phyloP scores from a whole-genome alignment of 2,329 filamentous ascomycete species.

The Colletotrichum sublineola region DNA sequence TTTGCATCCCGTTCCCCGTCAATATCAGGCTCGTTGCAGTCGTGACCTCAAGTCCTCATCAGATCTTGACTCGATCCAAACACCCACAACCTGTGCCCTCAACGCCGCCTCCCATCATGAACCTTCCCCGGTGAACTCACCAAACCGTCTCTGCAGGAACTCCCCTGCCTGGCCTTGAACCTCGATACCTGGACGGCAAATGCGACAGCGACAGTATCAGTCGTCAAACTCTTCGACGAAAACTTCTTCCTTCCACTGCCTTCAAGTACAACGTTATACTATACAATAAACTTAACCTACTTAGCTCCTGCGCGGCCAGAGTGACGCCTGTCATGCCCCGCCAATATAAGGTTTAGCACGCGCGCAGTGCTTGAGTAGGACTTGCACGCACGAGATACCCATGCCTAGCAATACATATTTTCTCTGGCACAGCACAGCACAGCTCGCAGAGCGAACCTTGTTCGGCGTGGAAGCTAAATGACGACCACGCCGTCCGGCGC shows the following conservation, averaged over 20 bases:
- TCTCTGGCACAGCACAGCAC: slow-evolving; percentile 2
- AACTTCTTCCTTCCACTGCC: not conserved
- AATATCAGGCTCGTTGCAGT: not conserved
- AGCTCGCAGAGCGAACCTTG: not conserved
- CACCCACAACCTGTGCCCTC: slow-evolving; percentile 1
- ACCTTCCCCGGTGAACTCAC: slow-evolving; percentile 1
- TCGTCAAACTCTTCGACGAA: not conserved
- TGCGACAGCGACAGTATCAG: not conserved
- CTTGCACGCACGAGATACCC: not conserved
- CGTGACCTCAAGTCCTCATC: slow-evolving; percentile 15
- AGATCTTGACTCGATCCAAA: slow-evolving; percentile 6
- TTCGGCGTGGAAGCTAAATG: slow-evolving; percentile 18
- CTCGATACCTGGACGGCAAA: not conserved
- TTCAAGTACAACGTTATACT: slow-evolving; percentile 2
- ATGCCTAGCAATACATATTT: not conserved
- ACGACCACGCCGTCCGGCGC: slow-evolving; percentile 1
- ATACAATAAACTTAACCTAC: slow-evolving; percentile 1
- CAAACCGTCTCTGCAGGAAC: not conserved
- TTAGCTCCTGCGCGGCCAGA: slow-evolving; percentile 1
- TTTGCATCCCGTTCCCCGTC: slow-evolving; percentile 26
- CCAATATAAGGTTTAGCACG: slow-evolving; percentile 14
- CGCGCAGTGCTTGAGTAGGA: slow-evolving; percentile 24
- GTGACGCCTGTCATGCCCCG: slow-evolving; percentile 3
- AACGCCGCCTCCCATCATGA: slow-evolving; percentile 18
- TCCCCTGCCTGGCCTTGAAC: slow-evolving; percentile 4